Evolutionary conservation across 345 rosid species (phyloP), one percentile per base, ranked within the genome.

Genomic region (Microthlaspi erraticum): DNA sequence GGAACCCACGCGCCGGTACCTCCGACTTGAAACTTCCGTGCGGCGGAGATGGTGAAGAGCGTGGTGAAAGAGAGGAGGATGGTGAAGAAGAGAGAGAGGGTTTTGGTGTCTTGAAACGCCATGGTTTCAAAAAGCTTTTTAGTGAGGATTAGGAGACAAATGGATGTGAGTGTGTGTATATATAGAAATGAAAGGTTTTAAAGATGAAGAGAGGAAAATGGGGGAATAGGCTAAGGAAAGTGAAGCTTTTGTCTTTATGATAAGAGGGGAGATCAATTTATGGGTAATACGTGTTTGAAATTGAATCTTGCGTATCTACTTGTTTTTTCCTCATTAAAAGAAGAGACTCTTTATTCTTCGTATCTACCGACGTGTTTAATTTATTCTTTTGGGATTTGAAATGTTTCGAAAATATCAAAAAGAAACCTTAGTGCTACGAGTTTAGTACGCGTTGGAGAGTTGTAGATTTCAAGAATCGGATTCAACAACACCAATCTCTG

Each of bases 1-100:
- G 76, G 53, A 56, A 85, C 87, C 98, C 98, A 93, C 5, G 93
- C 96, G 71, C 87, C 81, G 64, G 59, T 79, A 5, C 96, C 93
- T 50, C 97, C 98, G 72, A 85, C 98, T 14, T 17, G 18, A 52
- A 87, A 93, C 57, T 52, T 73, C 43, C 79, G 62, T 18, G 81
- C 91, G 45, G 54, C 26, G 29, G 79, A 52, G 52, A 45, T 18
- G 42, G 71, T 16, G 2, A 41, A 71, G 63, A 72, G 52, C 2
- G 62, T 14, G 3, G 50, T 64, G 55, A 60, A 31, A 59, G 68
- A 36, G 74, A 75, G 33, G 69, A 60, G 36, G 44, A 36, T 1
- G 14, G 38, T 26, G 63, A 68, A 53, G 78, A 54, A 66, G 61
- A 52, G 44, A 60, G 5, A 60, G 36, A 67, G 53, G 68, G 48